These are phyloP conservation scores for Chrysanthemum lavandulifolium DNA, from an alignment of 129 eudicot species.

Conservation along the genomic window DNA sequence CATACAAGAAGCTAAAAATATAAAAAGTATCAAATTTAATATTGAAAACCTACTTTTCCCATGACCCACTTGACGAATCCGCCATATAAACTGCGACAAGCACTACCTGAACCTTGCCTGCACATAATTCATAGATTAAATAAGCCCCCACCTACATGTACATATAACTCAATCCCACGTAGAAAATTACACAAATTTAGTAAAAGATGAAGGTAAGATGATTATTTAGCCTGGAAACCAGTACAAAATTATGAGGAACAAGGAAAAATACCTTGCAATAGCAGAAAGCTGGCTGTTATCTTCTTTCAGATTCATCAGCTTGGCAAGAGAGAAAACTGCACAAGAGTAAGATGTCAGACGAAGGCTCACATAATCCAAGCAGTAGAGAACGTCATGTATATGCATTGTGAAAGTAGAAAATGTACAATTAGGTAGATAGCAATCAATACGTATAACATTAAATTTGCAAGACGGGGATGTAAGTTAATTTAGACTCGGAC, in stretches of 20 bases:
- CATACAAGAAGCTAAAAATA: conserved; percentile 14
- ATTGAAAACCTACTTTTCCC: conserved; percentile 70
- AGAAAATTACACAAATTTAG: background rate
- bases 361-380: no score
- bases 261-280: conserved; percentile 76
- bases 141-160: background rate
- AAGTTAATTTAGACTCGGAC: no score
- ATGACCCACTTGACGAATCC: conserved; percentile 99
- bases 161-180: background rate
- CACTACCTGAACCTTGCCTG: conserved; percentile 99
- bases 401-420: no score
- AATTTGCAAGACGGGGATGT: no score
- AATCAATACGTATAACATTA: no score
- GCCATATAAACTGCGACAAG: conserved; percentile 98
- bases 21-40: conserved; percentile 5
- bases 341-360: background rate
- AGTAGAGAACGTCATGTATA: no score
- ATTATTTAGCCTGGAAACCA: conserved; percentile 1
- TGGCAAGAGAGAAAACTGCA: conserved; percentile 95
- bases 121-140: conserved; percentile 13
- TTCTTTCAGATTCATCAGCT: conserved; percentile 95
- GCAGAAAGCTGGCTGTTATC: conserved; percentile 86
- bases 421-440: no score
- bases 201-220: background rate
- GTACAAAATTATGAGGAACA: conserved; percentile 4